Percentiles rank a stretch among this genome's conserved stretches.
Evolutionary conservation across 129 eudicot genomes (phyloP).

Genomic region (Kitagawia praeruptora): DNA sequence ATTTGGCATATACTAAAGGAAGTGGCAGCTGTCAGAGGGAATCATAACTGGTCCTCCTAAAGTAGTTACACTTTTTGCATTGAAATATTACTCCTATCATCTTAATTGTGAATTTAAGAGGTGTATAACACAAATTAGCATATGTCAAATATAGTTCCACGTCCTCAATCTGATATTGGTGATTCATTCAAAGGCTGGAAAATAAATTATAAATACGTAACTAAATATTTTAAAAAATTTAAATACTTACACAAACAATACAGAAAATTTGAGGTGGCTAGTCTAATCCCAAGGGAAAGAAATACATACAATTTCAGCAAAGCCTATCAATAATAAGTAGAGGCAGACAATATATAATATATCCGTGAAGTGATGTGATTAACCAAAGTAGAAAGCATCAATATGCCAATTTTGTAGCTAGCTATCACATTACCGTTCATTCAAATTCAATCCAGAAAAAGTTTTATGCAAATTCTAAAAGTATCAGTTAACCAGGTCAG

Average conservation of each 20-base stretch:
- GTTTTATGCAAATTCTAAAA: background rate
- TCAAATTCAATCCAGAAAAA: background rate
- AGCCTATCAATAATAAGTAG: background rate
- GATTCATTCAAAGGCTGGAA: background rate
- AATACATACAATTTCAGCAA: too few species aligned
- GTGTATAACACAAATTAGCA: background rate
- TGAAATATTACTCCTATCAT: background rate
- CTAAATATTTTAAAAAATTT: too few species aligned
- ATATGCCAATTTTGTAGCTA: background rate
- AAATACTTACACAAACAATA: too few species aligned
- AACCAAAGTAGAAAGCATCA: background rate
- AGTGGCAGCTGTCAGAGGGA: constrained; percentile 3
- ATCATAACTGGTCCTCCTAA: background rate
- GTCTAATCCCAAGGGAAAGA: background rate
- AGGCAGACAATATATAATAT: background rate
- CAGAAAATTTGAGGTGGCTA: too few species aligned
- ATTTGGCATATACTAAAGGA: background rate
- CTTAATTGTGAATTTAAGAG: background rate
- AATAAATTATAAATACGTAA: too few species aligned
- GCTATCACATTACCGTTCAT: background rate
- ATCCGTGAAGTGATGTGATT: background rate
- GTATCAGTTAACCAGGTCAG: background rate
- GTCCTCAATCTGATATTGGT: background rate
- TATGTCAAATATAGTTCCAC: background rate
- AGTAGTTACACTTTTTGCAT: background rate